Conservation (phyloP, 2,329 filamentous ascomycete genomes). For the Colletotrichum eremochloae region DNA sequence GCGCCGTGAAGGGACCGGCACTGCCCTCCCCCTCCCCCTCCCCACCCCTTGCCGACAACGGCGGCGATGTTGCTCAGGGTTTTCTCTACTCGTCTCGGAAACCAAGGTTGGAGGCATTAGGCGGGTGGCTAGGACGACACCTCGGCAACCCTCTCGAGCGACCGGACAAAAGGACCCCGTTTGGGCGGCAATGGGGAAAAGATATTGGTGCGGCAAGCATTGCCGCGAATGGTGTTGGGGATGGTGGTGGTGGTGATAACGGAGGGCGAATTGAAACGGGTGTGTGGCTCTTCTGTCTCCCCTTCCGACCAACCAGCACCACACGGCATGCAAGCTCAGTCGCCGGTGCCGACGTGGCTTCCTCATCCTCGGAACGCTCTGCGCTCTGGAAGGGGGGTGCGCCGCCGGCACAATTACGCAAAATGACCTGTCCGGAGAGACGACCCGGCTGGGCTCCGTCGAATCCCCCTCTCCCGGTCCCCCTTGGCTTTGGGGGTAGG, state of each 20-base stretch:
- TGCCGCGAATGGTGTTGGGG: too few relatives aligned
- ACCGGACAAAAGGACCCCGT: too few relatives aligned
- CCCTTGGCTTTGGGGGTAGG: not conserved
- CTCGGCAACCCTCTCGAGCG: too few relatives aligned
- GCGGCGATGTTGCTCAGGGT: constrained; percentile 13
- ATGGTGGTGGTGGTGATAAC: not conserved
- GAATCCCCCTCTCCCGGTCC: not conserved
- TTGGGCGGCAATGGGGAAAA: too few relatives aligned
- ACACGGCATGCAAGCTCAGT: constrained; percentile 16
- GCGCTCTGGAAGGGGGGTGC: too few relatives aligned
- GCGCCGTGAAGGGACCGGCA: constrained; percentile 39
- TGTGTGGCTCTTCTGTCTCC: too few relatives aligned
- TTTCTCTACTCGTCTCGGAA: not conserved
- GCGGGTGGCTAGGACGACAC: too few relatives aligned
- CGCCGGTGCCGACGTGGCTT: constrained; percentile 21
- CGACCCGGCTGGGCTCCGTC: not conserved
- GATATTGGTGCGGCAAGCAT: too few relatives aligned
- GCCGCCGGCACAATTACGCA: not conserved
- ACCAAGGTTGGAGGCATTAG: too few relatives aligned
- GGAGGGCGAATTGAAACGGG: constrained; percentile 25
- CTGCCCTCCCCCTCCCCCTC: not conserved
- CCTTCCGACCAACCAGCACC: not conserved
- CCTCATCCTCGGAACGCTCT: constrained; percentile 1
- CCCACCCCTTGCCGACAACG: not conserved
- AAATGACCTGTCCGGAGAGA: not conserved